Evolutionary conservation across 2,329 filamentous ascomycete species (phyloP), one percentile per base, ranked within the genome.

Genomic region (Diaporthe sp.): DNA sequence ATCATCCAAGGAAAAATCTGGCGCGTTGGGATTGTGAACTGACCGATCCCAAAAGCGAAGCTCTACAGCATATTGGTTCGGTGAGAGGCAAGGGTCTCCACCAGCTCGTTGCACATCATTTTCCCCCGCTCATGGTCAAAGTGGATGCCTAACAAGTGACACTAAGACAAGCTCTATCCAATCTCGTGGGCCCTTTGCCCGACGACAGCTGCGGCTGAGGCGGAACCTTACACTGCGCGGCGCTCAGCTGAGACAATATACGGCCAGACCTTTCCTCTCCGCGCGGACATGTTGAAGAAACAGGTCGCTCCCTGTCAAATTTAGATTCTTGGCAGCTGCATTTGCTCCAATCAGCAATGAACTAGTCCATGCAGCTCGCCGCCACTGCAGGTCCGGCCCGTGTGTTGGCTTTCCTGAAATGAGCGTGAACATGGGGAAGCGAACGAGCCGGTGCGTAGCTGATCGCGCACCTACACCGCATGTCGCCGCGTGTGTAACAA

Each of bases 321-420:
- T 28, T 53, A 15, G 22, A 22, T 39, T 31, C 65, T 68, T 55
- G 65, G 65, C 65, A 28, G 49, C 34, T 55, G 28, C n/a, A 22
- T 13, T 10, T 9, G n/a, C 49, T 46, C 34, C 49, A 55, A 70
- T 53, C 31, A 42, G 49, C n/a, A 31, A 17, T 12, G 15, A 4
- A 15, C 2, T 28, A 42, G 34, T 5, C 1, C 49, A 70, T 70
- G 65, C 65, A 70, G 34, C 34, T 70, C 46, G 65, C 49, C 65
- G 49, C 65, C 65, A 70, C 37, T 17, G 25, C 65, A 55, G 46
- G 65, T 39, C 65, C 42, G 65, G 65, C 49, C 65, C 65, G 12
- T 13, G 15, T 42, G 10, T 51, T 37, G 62, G 22, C 44, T 49
- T 51, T 25, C 6, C 15, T 42, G 58, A 37, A 46, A 17, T 65